Conservation (phyloP, 345 rosid genomes). For the Hibiscus mutabilis region DNA sequence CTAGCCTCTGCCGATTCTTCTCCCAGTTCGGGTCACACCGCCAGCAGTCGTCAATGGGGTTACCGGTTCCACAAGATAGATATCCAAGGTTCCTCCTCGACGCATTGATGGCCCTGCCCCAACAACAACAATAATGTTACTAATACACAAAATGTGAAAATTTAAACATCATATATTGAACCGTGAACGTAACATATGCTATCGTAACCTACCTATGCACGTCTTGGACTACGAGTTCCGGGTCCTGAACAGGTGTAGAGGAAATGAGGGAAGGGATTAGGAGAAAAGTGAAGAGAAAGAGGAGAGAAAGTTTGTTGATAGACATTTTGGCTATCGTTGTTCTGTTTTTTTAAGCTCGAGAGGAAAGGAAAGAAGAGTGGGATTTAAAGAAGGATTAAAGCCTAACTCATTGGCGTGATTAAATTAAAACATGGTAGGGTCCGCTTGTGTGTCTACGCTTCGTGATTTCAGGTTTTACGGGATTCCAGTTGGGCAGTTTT, state of each 20-base stretch:
- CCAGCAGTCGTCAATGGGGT: slow-evolving; percentile 1
- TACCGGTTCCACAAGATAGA: neutral
- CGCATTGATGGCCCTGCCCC: slow-evolving; percentile 5
- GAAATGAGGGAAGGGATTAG: neutral
- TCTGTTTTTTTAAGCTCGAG: slow-evolving; percentile 5
- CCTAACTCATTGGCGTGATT: slow-evolving; percentile 24
- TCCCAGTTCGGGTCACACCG: slow-evolving; percentile 4
- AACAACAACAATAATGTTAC: neutral
- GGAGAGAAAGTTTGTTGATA: neutral
- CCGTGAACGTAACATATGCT: neutral
- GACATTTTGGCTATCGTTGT: neutral
- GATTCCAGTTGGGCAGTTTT: slow-evolving; percentile 32
- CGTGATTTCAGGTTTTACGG: slow-evolving; percentile 50
- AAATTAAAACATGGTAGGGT: slow-evolving; percentile 30
- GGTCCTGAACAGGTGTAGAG: neutral
- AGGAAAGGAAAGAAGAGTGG: neutral
- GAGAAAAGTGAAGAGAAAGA: neutral
- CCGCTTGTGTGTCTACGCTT: slow-evolving; percentile 4
- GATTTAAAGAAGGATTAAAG: slow-evolving; percentile 32
- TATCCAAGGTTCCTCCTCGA: neutral
- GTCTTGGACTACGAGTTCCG: neutral
- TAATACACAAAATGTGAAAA: neutral
- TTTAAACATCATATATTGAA: neutral
- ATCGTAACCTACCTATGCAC: neutral
- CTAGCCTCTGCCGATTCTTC: slow-evolving; percentile 1